These are phyloP conservation scores for Pichia sp. DNA, from an alignment of 1,139 yeast genomes.

Conservation along the genomic window DNA sequence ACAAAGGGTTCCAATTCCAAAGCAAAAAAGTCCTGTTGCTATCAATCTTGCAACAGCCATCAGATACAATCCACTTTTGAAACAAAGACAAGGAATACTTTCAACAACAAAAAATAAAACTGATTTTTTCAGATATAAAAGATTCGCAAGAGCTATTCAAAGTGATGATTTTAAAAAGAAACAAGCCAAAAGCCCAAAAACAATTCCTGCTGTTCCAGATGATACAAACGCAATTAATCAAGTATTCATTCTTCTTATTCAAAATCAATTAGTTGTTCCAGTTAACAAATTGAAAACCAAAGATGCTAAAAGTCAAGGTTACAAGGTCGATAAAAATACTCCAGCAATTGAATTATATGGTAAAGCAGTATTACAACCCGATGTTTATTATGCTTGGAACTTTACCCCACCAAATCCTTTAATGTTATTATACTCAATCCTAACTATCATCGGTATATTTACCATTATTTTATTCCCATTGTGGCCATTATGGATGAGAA, in stretches of 20 bases:
- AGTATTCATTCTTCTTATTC: constrained; percentile 61
- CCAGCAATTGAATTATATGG: constrained; percentile 65
- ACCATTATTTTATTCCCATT: constrained; percentile 84
- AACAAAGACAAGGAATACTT: constrained; percentile 68
- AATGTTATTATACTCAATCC: constrained; percentile 54
- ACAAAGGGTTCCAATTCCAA: constrained; percentile 22
- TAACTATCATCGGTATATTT: constrained; percentile 63
- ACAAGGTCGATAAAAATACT: constrained; percentile 64
- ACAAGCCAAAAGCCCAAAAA: constrained; percentile 37
- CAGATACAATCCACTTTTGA: constrained; percentile 57
- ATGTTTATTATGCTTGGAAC: constrained; percentile 82
- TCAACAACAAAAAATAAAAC: constrained; percentile 54
- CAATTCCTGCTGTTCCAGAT: constrained; percentile 49
- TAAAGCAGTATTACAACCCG: constrained; percentile 68
- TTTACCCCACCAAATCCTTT: constrained; percentile 71
- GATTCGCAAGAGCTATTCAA: constrained; percentile 71
- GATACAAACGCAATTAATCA: constrained; percentile 50
- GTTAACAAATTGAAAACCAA: constrained; percentile 63
- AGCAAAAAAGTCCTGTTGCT: constrained; percentile 35
- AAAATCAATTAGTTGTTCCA: constrained; percentile 70
- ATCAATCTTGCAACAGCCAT: constrained; percentile 64
- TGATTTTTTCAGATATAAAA: constrained; percentile 82
- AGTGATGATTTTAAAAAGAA: constrained; percentile 63
- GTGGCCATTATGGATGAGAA: constrained; percentile 90
- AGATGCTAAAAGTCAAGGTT: constrained; percentile 57